Percentiles rank a stretch among this genome's conserved stretches.
Conservation (phyloP, 768 basidiomycete species). For the Mycena crocata region DNA sequence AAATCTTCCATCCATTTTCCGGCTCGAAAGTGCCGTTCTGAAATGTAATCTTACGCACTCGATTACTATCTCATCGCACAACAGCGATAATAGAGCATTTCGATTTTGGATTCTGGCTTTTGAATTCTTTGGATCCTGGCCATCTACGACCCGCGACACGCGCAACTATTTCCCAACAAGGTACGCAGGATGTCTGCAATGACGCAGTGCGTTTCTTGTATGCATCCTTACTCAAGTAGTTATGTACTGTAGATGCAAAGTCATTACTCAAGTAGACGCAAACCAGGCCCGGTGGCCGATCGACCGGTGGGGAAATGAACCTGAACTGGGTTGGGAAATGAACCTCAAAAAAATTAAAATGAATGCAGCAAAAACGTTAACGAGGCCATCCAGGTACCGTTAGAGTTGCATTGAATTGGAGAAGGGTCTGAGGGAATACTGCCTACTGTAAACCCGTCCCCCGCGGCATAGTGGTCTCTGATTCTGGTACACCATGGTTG, state of each 20-base stretch:
- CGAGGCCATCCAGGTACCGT: neutral
- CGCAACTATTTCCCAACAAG: too few species aligned
- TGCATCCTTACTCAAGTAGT: too few species aligned
- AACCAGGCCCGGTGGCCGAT: conserved; percentile 2
- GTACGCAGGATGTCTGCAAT: too few species aligned
- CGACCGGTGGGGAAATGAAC: neutral
- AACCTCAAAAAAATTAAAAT: neutral
- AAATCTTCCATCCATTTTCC: too few species aligned
- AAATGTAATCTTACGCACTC: neutral
- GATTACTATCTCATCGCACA: neutral
- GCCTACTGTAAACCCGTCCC: neutral
- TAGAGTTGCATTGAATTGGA: too few species aligned
- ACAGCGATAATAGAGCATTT: neutral
- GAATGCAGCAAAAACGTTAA: too few species aligned
- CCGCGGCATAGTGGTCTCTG: neutral
- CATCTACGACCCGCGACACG: too few species aligned
- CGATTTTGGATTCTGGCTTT: neutral
- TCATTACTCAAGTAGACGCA: neutral
- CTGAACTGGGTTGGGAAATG: too few species aligned
- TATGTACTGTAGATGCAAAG: too few species aligned
- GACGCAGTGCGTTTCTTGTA: neutral
- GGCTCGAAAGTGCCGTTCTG: neutral
- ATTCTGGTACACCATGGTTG: too few species aligned
- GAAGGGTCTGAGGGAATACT: too few species aligned
- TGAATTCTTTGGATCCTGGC: too few species aligned